Percentiles rank a stretch among this genome's conserved stretches.
phyloP scores from a whole-genome alignment of 2,329 filamentous ascomycete genomes.

The Sarocladium oryzae region DNA sequence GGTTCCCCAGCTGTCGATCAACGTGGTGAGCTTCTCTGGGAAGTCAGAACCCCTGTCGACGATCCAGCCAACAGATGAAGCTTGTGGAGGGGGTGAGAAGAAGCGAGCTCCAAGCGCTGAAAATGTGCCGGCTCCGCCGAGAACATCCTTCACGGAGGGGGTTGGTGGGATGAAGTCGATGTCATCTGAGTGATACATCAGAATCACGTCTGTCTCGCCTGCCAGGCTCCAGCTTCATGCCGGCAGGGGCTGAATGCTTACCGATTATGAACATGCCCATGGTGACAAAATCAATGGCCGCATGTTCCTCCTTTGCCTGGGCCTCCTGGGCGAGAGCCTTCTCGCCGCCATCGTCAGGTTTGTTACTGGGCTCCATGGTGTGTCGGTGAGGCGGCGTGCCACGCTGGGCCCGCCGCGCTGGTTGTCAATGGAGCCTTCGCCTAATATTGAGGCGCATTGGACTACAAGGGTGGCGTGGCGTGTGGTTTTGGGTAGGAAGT shows the following conservation, averaged over 20 bases:
- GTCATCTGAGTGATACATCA: slow-evolving; percentile 56
- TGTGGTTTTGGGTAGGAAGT: background rate
- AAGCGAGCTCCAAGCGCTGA: slow-evolving; percentile 83
- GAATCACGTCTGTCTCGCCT: slow-evolving; percentile 1
- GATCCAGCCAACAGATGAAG: slow-evolving; percentile 76
- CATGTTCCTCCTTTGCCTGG: background rate
- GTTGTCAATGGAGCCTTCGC: slow-evolving; percentile 8
- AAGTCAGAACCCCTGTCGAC: slow-evolving; percentile 89
- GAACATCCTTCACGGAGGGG: slow-evolving; percentile 63
- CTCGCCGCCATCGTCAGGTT: background rate
- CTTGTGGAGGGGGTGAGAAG: slow-evolving; percentile 64
- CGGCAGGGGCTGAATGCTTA: slow-evolving; percentile 27
- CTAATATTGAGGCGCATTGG: slow-evolving; percentile 5
- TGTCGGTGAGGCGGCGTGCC: slow-evolving; percentile 9
- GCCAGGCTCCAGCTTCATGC: background rate
- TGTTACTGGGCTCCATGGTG: slow-evolving; percentile 1
- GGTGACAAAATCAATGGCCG: slow-evolving; percentile 57
- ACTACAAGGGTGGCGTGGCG: background rate
- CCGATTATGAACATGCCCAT: slow-evolving; percentile 71
- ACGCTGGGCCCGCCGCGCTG: slow-evolving; percentile 7
- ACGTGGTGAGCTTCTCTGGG: slow-evolving; percentile 54
- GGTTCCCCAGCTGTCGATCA: slow-evolving; percentile 71
- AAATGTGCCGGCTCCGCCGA: slow-evolving; percentile 87
- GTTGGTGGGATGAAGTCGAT: slow-evolving; percentile 75
- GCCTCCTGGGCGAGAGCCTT: background rate